A percentile compares a stretch with the other conserved stretches of the same genome.
Conservation (phyloP, 495 filamentous ascomycete species). For the Penicillium bialowiezense region DNA sequence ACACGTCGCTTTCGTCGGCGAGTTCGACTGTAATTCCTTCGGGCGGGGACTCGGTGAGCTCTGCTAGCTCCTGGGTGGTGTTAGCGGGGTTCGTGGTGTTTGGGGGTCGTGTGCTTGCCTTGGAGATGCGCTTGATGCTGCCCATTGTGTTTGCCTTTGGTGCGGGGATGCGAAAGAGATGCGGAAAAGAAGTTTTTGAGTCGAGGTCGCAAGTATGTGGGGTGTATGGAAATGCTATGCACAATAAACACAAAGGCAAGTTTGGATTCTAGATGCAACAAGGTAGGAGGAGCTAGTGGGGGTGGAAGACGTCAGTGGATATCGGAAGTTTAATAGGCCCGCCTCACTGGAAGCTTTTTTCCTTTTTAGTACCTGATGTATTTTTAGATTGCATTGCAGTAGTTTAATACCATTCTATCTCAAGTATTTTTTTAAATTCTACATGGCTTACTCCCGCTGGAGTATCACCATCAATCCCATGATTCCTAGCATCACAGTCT, state of each 20-base stretch:
- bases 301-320: constrained; percentile 29
- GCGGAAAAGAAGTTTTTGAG: too few species aligned
- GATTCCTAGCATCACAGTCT: constrained; percentile 86
- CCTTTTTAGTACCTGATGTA: not conserved
- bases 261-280: too few species aligned
- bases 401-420: too few species aligned
- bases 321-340: not conserved
- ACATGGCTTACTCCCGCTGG: constrained; percentile 68
- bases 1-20: constrained; percentile 69
- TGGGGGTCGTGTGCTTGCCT: constrained; percentile 37
- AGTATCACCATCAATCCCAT: constrained; percentile 95
- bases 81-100: constrained; percentile 1
- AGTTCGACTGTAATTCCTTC: constrained; percentile 63
- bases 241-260: not conserved
- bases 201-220: too few species aligned
- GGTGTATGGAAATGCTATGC: too few species aligned
- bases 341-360: not conserved
- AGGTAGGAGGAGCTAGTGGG: constrained; percentile 18
- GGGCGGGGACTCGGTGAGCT: constrained; percentile 63
- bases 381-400: too few species aligned
- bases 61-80: constrained; percentile 62
- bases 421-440: constrained; percentile 2
- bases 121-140: constrained; percentile 60
- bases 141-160: constrained; percentile 35
- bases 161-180: constrained; percentile 12